phyloP scores from a whole-genome alignment of 306 rosid species.

The Malus sylvestris region DNA sequence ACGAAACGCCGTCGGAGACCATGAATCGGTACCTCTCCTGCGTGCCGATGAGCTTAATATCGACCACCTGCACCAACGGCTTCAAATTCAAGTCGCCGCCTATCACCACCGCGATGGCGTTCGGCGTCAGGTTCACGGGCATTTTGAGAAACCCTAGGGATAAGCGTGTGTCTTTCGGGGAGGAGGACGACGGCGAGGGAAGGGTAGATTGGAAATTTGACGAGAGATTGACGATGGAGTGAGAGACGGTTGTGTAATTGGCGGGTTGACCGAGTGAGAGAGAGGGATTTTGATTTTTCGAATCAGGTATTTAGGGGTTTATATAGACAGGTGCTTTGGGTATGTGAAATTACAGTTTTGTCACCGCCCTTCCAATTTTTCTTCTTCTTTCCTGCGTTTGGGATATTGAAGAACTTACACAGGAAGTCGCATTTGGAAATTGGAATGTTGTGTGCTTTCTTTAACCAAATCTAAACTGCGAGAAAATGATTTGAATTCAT shows the following conservation, averaged over 20 bases:
- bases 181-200: not conserved
- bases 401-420: too few relatives aligned
- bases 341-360: not conserved
- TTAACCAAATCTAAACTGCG: too few relatives aligned
- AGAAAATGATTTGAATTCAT: too few relatives aligned
- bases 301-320: not conserved
- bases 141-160: constrained; percentile 28
- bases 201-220: not conserved
- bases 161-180: not conserved
- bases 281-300: constrained; percentile 1
- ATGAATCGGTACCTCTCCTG: constrained; percentile 71
- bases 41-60: constrained; percentile 41
- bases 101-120: constrained; percentile 58
- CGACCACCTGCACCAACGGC: constrained; percentile 79
- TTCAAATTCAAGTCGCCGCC: constrained; percentile 69
- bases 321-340: not conserved
- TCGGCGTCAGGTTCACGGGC: constrained; percentile 79
- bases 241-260: not conserved
- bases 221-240: not conserved
- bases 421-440: too few relatives aligned
- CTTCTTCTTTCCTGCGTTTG: not conserved
- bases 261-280: not conserved
- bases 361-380: not conserved
- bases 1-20: constrained; percentile 60
- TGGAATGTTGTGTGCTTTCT: too few relatives aligned